Conservation (phyloP, 495 filamentous ascomycete genomes). For the Podospora didyma region DNA sequence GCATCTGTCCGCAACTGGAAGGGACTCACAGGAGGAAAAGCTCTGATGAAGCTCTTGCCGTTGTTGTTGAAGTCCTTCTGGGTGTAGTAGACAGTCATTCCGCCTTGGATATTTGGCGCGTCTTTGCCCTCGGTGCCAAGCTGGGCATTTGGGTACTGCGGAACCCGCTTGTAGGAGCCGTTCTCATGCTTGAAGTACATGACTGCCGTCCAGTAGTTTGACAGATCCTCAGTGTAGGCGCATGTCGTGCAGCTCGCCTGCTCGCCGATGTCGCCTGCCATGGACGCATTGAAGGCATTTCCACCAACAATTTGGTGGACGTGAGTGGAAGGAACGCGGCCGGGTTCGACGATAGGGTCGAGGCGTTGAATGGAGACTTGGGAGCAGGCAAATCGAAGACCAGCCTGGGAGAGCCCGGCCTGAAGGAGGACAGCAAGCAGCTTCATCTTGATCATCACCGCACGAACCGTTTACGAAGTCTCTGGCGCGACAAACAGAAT, state of each 20-base stretch:
- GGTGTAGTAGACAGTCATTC: slow-evolving; percentile 42
- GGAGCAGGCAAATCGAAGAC: slow-evolving; percentile 41
- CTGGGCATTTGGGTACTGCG: slow-evolving; percentile 30
- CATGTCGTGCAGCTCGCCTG: slow-evolving; percentile 25
- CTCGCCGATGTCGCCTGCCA: slow-evolving; percentile 38
- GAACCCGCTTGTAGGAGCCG: slow-evolving; percentile 38
- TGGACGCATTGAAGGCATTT: slow-evolving; percentile 42
- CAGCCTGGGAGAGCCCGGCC: slow-evolving; percentile 33
- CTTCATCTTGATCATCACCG: slow-evolving; percentile 36
- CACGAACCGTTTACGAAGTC: not conserved
- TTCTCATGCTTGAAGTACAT: slow-evolving; percentile 43
- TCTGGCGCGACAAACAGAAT: not conserved
- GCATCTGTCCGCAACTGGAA: no score
- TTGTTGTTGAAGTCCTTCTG: slow-evolving; percentile 31
- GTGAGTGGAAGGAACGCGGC: slow-evolving; percentile 32
- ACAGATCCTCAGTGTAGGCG: slow-evolving; percentile 11
- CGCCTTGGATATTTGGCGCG: slow-evolving; percentile 34
- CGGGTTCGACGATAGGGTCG: slow-evolving; percentile 37
- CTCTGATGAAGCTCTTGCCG: slow-evolving; percentile 38
- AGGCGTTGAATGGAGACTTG: slow-evolving; percentile 38
- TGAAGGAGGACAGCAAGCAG: slow-evolving; percentile 29
- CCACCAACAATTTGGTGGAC: slow-evolving; percentile 44
- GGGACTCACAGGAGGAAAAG: slow-evolving; percentile 46
- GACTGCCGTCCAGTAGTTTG: slow-evolving; percentile 36
- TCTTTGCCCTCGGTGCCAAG: slow-evolving; percentile 35